Conservation (phyloP, 176 grass and related monocot species). For the Themeda triandra region DNA sequence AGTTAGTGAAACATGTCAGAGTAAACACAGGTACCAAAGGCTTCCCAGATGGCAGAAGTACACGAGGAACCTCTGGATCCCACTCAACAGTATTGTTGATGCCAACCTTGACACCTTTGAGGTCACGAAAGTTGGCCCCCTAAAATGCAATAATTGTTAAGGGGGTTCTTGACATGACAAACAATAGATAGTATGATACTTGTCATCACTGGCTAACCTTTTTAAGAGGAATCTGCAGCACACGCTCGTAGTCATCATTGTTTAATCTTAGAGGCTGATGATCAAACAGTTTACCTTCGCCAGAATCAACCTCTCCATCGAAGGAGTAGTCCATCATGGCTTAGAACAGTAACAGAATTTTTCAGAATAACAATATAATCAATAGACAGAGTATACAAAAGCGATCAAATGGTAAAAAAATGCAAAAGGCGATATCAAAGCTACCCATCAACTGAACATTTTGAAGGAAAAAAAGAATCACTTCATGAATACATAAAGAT, state of each 20-base stretch:
- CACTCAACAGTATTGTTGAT: constrained; percentile 40
- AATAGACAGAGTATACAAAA: neutral
- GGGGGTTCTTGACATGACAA: neutral
- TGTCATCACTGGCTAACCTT: constrained; percentile 34
- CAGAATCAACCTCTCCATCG: neutral
- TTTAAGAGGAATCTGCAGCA: constrained; percentile 37
- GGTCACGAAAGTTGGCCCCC: constrained; percentile 64
- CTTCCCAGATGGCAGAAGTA: constrained; percentile 47
- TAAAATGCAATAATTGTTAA: constrained; percentile 14
- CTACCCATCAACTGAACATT: neutral
- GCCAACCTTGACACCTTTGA: constrained; percentile 55
- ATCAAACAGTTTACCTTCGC: constrained; percentile 41
- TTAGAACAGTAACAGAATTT: neutral
- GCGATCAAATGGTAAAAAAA: neutral
- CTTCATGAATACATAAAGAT: neutral
- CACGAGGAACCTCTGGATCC: constrained; percentile 29
- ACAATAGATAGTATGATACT: neutral
- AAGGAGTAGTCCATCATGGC: constrained; percentile 39
- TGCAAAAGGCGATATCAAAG: too few relatives aligned
- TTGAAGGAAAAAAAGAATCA: neutral
- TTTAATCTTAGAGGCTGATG: constrained; percentile 47
- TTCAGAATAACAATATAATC: neutral
- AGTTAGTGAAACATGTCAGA: neutral
- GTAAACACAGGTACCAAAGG: constrained; percentile 36
- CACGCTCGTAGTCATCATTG: constrained; percentile 40